phyloP scores from a whole-genome alignment of 1,284 basidiomycete genomes.

The Neonothopanus nambi region DNA sequence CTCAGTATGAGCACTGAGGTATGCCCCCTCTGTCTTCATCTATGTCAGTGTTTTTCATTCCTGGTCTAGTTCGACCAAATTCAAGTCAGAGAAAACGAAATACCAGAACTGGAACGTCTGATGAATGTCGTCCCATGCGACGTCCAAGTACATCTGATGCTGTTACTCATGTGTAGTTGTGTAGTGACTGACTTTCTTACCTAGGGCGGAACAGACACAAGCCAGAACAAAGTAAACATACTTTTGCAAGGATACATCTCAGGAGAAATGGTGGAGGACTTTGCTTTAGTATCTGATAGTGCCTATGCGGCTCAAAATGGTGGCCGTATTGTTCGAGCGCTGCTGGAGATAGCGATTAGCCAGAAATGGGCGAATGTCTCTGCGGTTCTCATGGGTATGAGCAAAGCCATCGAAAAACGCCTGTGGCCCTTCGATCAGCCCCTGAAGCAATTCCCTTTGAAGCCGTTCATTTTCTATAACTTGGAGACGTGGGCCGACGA shows the following conservation, averaged over 20 bases:
- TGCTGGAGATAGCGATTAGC: constrained; percentile 93
- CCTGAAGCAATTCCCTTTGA: constrained; percentile 78
- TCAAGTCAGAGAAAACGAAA: constrained; percentile 89
- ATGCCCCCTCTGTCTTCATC: constrained; percentile 19
- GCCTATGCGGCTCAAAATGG: constrained; percentile 94
- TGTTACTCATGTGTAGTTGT: neutral
- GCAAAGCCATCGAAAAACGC: constrained; percentile 91
- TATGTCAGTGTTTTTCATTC: neutral
- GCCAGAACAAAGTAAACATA: constrained; percentile 85
- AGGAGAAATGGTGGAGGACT: constrained; percentile 82
- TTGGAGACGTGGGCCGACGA: constrained; percentile 87
- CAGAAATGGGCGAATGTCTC: constrained; percentile 88
- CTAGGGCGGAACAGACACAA: constrained; percentile 78
- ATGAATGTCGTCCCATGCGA: constrained; percentile 76
- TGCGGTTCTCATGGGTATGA: constrained; percentile 84
- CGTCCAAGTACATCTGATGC: constrained; percentile 58
- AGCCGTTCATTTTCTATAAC: constrained; percentile 79
- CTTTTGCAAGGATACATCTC: constrained; percentile 93
- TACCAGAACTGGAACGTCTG: constrained; percentile 79
- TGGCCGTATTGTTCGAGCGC: constrained; percentile 89
- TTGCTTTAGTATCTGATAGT: constrained; percentile 94
- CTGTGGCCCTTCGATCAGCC: constrained; percentile 98
- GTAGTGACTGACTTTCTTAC: neutral
- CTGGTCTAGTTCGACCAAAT: constrained; percentile 88
- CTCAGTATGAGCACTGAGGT: constrained; percentile 92